Evolutionary conservation across 2,329 filamentous ascomycete genomes (phyloP).

Genomic region (Pseudonectria buxi): DNA sequence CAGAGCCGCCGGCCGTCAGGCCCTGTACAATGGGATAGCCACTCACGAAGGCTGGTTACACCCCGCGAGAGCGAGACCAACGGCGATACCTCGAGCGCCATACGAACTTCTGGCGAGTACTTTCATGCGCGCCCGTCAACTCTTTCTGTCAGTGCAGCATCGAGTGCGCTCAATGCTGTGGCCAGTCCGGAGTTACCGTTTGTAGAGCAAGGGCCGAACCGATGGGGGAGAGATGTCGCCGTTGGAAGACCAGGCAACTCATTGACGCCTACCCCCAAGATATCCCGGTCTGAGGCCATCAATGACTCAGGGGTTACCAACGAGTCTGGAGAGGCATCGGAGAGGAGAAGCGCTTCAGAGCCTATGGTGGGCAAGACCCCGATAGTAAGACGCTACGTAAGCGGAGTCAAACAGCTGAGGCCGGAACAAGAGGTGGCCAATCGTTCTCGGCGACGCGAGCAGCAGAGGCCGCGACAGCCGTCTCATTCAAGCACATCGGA

Average conservation of each 20-base stretch:
- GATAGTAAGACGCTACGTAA: constrained; percentile 9
- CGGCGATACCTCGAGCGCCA: constrained; percentile 22
- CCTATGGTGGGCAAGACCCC: constrained; percentile 10
- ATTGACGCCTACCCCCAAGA: constrained; percentile 10
- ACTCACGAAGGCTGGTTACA: constrained; percentile 44
- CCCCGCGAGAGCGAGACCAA: constrained; percentile 29
- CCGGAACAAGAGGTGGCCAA: constrained; percentile 11
- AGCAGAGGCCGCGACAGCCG: constrained; percentile 9
- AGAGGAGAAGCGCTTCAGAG: constrained; percentile 13
- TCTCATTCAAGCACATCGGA: constrained; percentile 23
- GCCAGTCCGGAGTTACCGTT: constrained; percentile 18
- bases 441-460: constrained; percentile 15
- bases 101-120: constrained; percentile 36
- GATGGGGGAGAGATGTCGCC: constrained; percentile 9
- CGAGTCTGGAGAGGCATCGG: constrained; percentile 15
- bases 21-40: constrained; percentile 45
- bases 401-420: constrained; percentile 8
- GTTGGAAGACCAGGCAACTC: constrained; percentile 6
- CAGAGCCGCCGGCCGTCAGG: constrained; percentile 25
- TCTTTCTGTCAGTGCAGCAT: constrained; percentile 49
- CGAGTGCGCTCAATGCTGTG: constrained; percentile 42
- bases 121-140: constrained; percentile 34
- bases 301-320: constrained; percentile 13
- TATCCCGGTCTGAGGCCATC: constrained; percentile 7
- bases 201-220: constrained; percentile 11